Evolutionary conservation across 108 stramenopile genomes (phyloP).

Genomic region (Skeletonema grethae): DNA sequence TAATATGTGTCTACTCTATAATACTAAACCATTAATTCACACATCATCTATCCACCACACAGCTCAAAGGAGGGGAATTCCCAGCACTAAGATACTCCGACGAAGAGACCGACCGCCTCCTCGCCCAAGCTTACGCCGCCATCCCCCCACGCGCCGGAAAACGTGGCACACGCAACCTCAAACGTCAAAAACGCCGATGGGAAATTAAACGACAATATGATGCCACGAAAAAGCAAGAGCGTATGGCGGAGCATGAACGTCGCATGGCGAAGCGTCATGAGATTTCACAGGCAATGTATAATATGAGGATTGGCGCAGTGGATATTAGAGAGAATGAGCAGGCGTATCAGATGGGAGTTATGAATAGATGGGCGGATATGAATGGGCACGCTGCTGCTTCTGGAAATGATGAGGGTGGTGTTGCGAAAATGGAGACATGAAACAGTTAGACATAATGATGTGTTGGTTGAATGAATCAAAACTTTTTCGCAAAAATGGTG

Average conservation of each 20-base stretch:
- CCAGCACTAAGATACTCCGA: constrained; percentile 76
- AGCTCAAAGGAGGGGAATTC: constrained; percentile 64
- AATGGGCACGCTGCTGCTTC: constrained; percentile 18
- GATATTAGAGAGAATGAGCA: constrained; percentile 49
- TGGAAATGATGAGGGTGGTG: background rate
- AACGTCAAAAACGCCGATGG: constrained; percentile 70
- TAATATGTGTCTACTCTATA: too few relatives aligned
- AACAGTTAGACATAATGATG: background rate
- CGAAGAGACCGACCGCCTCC: constrained; percentile 82
- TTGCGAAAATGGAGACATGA: constrained; percentile 14
- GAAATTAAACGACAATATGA: constrained; percentile 59
- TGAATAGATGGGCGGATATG: constrained; percentile 59
- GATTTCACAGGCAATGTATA: constrained; percentile 50
- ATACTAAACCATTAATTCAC: too few relatives aligned
- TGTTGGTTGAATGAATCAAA: too few relatives aligned
- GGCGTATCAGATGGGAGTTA: constrained; percentile 67
- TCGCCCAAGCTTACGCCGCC: constrained; percentile 72
- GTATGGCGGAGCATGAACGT: constrained; percentile 56
- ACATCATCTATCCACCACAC: constrained; percentile 1
- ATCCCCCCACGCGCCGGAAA: constrained; percentile 74
- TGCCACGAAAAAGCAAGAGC: constrained; percentile 58
- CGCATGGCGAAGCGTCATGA: constrained; percentile 71
- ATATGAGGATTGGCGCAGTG: constrained; percentile 51
- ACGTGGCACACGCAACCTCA: constrained; percentile 73
- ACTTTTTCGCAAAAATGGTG: too few relatives aligned